Base-by-base conservation (phyloP, 2,329 filamentous ascomycete genomes). In the Lecanicillium sp. region DNA sequence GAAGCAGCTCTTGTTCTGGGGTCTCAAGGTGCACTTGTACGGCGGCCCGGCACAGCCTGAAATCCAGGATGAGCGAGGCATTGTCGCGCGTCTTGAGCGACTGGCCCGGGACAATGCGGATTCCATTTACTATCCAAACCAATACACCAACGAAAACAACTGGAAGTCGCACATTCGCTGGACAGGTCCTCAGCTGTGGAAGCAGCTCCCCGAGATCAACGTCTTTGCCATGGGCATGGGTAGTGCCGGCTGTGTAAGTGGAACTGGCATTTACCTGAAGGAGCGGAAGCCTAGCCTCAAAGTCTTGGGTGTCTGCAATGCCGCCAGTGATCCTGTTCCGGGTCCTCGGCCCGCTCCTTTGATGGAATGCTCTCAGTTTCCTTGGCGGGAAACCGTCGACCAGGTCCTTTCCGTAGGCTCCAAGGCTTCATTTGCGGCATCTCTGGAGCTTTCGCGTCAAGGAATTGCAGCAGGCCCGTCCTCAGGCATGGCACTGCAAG, bases 391-490 rank as follows among this genome's bases (percentile, higher is more conserved):
- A 35, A 35, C 32, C 32, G 32, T 35, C 32, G 32, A 35, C 32
- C 32, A 35, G 19, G 32, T 35, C 32, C 14, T 35, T 35, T 35
- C 32, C 32, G 75, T 82, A 2, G 71, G 70, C 2, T 79, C 77
- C 0, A 61, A 62, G 2, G 73, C 79, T 40, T 75, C 78, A 0
- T 82, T 72, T 56, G 62, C 66, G 0, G 55, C 77, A 11, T 82
- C 78, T 0, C 58, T 83, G 48, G 65, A 74, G 12, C 63, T 83
- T 10, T 78, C 72, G 12, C 69, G 79, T 2, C 68, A 81, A 47
- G 79, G 79, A 0, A 62, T 83, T n/a, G 68, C 83, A 6, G 79
- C 74, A 43, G 79, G 79, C 0, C 79, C 79, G 1, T 81, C 78
- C 0, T 81, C 77, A 0, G 79, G 79, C 0, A 75, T 80, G 55